A percentile compares a stretch with the other conserved stretches of the same genome.
phyloP scores from a whole-genome alignment of 2,329 filamentous ascomycete genomes.

The Pyrenophora teres region DNA sequence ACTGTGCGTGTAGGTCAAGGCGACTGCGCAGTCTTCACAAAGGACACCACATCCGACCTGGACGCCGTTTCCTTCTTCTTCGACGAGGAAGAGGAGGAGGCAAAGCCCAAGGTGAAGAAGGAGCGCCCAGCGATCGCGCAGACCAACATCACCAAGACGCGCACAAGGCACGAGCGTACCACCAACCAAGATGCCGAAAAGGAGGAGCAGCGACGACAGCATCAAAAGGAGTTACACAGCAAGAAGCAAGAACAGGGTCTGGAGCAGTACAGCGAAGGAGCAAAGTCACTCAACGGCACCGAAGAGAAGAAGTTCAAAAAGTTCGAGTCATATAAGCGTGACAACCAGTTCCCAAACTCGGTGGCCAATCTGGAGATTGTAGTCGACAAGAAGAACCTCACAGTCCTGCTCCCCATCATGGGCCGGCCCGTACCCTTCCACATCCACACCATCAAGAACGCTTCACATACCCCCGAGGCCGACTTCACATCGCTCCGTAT shows the following conservation, averaged over 20 bases:
- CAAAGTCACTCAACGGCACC: constrained; percentile 82
- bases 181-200: constrained; percentile 87
- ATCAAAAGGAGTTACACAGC: constrained; percentile 84
- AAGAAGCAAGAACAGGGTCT: constrained; percentile 89
- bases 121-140: constrained; percentile 86
- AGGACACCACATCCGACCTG: constrained; percentile 86
- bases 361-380: constrained; percentile 87
- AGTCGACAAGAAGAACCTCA: constrained; percentile 87
- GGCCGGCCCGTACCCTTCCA: constrained; percentile 97
- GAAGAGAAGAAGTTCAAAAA: constrained; percentile 98
- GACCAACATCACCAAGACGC: constrained; percentile 93
- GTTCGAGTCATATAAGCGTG: constrained; percentile 98
- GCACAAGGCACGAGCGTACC: constrained; percentile 87
- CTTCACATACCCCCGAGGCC: constrained; percentile 94
- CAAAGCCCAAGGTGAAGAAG: constrained; percentile 87
- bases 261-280: constrained; percentile 82
- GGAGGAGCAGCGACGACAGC: constrained; percentile 82
- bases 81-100: constrained; percentile 85
- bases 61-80: constrained; percentile 98
- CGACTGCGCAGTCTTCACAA: constrained; percentile 90
- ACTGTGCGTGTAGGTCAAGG: constrained; percentile 82
- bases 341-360: constrained; percentile 85
- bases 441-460: constrained; percentile 98
- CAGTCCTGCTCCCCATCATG: constrained; percentile 94
- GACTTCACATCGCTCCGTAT: constrained; percentile 93